Evolutionary conservation across 108 stramenopile genomes (phyloP).

Genomic region (Skeletonema menzelii): DNA sequence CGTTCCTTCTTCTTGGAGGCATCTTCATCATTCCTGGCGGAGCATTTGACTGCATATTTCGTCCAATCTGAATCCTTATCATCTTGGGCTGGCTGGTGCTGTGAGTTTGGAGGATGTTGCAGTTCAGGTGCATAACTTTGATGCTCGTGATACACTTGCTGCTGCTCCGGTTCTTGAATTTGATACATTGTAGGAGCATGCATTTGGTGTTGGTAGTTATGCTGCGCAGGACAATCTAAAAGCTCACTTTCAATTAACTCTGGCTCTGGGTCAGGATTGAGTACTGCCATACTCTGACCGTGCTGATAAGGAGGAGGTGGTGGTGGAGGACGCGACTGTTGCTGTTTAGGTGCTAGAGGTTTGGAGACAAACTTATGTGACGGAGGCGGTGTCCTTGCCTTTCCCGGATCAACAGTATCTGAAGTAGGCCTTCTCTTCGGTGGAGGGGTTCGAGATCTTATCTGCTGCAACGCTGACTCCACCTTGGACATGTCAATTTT

Average conservation of each 20-base stretch:
- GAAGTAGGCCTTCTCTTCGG: not conserved
- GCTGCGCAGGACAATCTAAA: not conserved
- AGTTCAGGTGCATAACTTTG: not conserved
- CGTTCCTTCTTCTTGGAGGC: not conserved
- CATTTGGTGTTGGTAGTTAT: not conserved
- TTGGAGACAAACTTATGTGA: not conserved
- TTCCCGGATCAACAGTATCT: not conserved
- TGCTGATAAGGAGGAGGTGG: not conserved
- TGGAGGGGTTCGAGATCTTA: not conserved
- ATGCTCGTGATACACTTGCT: not conserved
- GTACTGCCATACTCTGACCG: slow-evolving; percentile 1
- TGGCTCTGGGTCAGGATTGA: not conserved
- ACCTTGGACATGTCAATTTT: not conserved
- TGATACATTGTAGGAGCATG: not conserved
- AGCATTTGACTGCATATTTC: not conserved
- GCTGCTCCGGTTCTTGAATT: not conserved
- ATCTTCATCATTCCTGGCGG: not conserved
- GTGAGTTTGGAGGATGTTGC: not conserved
- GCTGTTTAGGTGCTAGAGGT: not conserved
- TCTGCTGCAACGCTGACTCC: not conserved
- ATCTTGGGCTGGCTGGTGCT: not conserved
- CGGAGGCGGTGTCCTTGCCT: not conserved
- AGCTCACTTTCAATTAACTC: not conserved
- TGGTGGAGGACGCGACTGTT: not conserved
- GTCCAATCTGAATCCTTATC: not conserved